Conservation (phyloP, 805 yeast species). For the Candida pini region DNA sequence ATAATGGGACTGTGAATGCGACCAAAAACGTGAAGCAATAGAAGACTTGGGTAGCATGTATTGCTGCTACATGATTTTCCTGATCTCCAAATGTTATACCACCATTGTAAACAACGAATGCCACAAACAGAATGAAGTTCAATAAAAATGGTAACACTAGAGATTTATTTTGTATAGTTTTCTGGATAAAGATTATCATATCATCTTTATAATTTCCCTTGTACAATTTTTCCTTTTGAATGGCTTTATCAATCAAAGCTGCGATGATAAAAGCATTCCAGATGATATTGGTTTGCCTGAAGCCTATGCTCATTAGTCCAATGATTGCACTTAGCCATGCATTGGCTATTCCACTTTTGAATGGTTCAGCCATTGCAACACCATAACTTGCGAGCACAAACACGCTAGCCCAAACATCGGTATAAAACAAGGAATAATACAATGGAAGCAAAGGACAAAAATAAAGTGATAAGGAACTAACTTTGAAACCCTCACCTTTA, state of each 20-base stretch:
- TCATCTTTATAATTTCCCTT: constrained; percentile 24
- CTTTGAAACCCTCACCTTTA: constrained; percentile 8
- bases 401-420: constrained; percentile 89
- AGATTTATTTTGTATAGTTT: constrained; percentile 27
- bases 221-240: constrained; percentile 28
- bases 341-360: constrained; percentile 15
- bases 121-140: constrained; percentile 48
- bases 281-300: constrained; percentile 87
- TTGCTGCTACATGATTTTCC: constrained; percentile 65
- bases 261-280: constrained; percentile 70
- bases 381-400: constrained; percentile 54
- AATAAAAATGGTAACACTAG: constrained; percentile 43
- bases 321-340: constrained; percentile 42
- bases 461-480: constrained; percentile 28
- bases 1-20: constrained; percentile 67
- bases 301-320: constrained; percentile 59
- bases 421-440: constrained; percentile 76
- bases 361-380: constrained; percentile 32
- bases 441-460: constrained; percentile 68
- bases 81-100: constrained; percentile 92
- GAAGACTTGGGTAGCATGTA: constrained; percentile 76
- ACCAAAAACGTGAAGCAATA: constrained; percentile 66
- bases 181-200: constrained; percentile 17
- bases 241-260: constrained; percentile 45
- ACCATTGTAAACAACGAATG: constrained; percentile 61